Percentiles rank a stretch among this genome's conserved stretches.
Evolutionary conservation across 306 rosid genomes (phyloP).

Genomic region (Pyrus pyrifolia): DNA sequence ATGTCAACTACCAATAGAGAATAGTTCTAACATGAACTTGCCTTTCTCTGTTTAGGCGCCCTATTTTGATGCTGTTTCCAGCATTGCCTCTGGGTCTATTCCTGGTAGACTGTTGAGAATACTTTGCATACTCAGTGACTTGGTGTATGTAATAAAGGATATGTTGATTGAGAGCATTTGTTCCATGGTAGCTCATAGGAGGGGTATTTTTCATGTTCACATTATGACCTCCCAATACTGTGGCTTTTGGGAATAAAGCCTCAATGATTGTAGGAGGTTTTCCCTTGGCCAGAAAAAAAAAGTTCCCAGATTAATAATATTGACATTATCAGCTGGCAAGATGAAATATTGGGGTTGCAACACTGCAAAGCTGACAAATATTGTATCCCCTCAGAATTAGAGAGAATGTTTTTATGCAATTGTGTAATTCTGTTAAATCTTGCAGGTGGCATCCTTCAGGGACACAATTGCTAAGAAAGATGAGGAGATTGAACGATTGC

Average conservation of each 20-base stretch:
- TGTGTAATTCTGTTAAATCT: constrained; percentile 26
- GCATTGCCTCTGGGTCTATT: not conserved
- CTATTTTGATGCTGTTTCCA: not conserved
- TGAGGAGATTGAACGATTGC: constrained; percentile 72
- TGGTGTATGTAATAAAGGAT: not conserved
- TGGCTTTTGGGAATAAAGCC: not conserved
- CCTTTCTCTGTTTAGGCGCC: not conserved
- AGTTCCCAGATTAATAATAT: not conserved
- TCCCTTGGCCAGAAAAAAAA: not conserved
- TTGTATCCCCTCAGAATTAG: not conserved
- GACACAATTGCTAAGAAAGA: constrained; percentile 64
- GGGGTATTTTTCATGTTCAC: not conserved
- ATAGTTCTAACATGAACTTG: not conserved
- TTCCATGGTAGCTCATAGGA: not conserved
- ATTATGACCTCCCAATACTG: not conserved
- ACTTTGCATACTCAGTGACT: not conserved
- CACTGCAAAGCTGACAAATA: not conserved
- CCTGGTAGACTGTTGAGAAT: not conserved
- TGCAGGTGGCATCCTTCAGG: constrained; percentile 73
- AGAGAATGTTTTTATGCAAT: not conserved
- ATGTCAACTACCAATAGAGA: not conserved
- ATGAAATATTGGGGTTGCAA: not conserved
- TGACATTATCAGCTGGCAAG: not conserved
- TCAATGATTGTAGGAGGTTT: not conserved
- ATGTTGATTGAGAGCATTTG: not conserved